These are phyloP conservation scores for Clarkia xantiana DNA, from an alignment of 345 rosid genomes.

Conservation along the genomic window DNA sequence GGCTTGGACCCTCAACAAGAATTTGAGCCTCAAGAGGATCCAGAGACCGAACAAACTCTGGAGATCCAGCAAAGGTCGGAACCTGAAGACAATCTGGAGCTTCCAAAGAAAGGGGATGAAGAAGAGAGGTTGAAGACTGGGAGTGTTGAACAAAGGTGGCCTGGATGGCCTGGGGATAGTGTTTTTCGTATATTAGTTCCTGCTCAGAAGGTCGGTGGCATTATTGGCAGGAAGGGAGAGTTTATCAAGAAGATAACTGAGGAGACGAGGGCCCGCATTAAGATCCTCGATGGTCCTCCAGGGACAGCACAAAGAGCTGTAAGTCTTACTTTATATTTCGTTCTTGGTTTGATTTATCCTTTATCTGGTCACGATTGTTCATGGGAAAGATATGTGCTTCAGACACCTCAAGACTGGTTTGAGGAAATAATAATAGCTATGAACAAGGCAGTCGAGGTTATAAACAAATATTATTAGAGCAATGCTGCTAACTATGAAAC, in stretches of 20 bases:
- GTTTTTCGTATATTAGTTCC: conserved; percentile 97
- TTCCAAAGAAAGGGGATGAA: conserved; percentile 20
- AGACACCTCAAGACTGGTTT: background rate
- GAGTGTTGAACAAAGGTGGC: conserved; percentile 82
- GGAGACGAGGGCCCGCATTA: conserved; percentile 94
- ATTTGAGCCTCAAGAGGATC: conserved; percentile 4
- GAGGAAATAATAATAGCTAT: too few relatives aligned
- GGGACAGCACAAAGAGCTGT: conserved; percentile 99
- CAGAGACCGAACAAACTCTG: conserved; percentile 9
- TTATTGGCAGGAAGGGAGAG: conserved; percentile 96
- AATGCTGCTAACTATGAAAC: too few relatives aligned
- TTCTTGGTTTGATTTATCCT: background rate
- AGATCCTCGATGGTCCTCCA: conserved; percentile 99
- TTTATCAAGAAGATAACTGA: conserved; percentile 93
- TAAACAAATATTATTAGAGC: too few relatives aligned
- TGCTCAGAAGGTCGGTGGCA: conserved; percentile 94
- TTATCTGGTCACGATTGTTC: too few relatives aligned
- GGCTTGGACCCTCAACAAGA: background rate
- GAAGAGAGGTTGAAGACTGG: conserved; percentile 23
- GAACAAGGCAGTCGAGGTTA: too few relatives aligned
- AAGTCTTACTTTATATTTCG: conserved; percentile 22
- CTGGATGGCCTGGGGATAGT: conserved; percentile 99
- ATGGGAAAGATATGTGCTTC: background rate
- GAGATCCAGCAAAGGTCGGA: conserved; percentile 12
- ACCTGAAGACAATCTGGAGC: conserved; percentile 18